Conservation (phyloP, 257 asterid species). For the Scutellaria galericulata region DNA sequence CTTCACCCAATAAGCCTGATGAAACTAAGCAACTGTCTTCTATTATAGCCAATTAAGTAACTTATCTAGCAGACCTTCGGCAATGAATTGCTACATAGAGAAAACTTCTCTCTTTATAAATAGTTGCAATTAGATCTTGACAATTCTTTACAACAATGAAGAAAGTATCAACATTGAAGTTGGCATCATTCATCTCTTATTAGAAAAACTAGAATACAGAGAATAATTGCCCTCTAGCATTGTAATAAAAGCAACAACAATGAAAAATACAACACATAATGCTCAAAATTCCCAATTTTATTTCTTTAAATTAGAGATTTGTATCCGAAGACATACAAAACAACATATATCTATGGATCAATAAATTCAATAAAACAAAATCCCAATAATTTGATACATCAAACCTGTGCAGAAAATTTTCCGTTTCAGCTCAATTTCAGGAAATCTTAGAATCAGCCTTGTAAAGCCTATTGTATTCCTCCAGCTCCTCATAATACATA, state of each 20-base stretch:
- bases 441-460: conserved; percentile 32
- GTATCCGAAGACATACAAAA: conserved; percentile 9
- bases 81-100: neutral
- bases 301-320: conserved; percentile 12
- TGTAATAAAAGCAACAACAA: conserved; percentile 7
- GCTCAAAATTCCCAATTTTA: neutral
- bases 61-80: conserved; percentile 8
- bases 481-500: conserved; percentile 73
- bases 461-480: conserved; percentile 61
- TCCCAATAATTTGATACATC: conserved; percentile 7
- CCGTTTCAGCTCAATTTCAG: conserved; percentile 6
- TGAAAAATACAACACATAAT: neutral
- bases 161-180: neutral
- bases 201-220: conserved; percentile 2
- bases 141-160: neutral
- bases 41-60: conserved; percentile 4
- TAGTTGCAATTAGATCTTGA: no score
- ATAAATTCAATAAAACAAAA: neutral
- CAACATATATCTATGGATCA: neutral
- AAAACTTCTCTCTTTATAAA: no score
- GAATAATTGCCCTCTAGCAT: neutral
- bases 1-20: neutral
- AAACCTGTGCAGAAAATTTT: conserved; percentile 10
- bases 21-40: neutral
- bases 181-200: conserved; percentile 9